Percentiles rank a stretch among this genome's conserved stretches.
Evolutionary conservation across 164 flowering plant species (phyloP).

Genomic region (Cinnamomum chago): DNA sequence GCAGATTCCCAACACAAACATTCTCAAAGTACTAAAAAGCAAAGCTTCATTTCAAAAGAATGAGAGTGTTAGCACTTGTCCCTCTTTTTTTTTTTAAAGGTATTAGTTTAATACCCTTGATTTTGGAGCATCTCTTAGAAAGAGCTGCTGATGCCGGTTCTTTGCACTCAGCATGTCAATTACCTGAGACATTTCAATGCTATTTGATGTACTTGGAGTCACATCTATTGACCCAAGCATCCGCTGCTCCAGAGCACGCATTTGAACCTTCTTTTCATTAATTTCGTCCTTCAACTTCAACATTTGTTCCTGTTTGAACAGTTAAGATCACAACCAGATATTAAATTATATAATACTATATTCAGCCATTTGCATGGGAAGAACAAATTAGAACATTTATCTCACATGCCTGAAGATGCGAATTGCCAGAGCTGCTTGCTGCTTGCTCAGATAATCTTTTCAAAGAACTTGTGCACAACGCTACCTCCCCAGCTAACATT

Average conservation of each 20-base stretch:
- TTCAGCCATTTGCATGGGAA: not conserved
- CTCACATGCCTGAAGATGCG: constrained; percentile 39
- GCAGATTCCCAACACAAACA: too few relatives aligned
- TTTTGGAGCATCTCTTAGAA: not conserved
- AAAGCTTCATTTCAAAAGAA: too few relatives aligned
- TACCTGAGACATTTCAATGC: constrained; percentile 63
- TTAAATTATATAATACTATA: not conserved
- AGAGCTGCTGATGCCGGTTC: not conserved
- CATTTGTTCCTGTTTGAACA: constrained; percentile 45
- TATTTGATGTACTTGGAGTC: constrained; percentile 33
- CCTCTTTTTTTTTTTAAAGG: not conserved
- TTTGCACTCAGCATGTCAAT: not conserved
- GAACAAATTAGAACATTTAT: not conserved
- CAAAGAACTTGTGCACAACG: constrained; percentile 68
- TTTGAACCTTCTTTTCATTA: constrained; percentile 67
- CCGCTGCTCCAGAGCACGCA: constrained; percentile 62
- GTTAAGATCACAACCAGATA: constrained; percentile 13
- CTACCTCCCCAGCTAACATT: constrained; percentile 83
- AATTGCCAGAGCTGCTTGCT: constrained; percentile 52
- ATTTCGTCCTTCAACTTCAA: constrained; percentile 65
- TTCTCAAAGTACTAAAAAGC: too few relatives aligned
- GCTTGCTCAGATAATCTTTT: constrained; percentile 75
- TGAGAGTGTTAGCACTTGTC: not conserved
- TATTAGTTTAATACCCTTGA: not conserved
- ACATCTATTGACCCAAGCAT: constrained; percentile 61